Conservation (phyloP, 78 protist species). For the Dictyostelium discoideum region dicty_2.7 NC_007088.5:5283001-5283500, state of each 20-base stretch:
- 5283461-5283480: not conserved
- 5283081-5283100: not conserved
- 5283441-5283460: constrained; percentile 26
- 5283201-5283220: not conserved
- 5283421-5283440: not conserved
- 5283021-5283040: constrained; percentile 24
- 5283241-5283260: not conserved
- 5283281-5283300: not conserved
- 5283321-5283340: not conserved
- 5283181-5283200: not conserved
- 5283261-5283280: not conserved
- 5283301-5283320: not conserved
- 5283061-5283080: constrained; percentile 34
- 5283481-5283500: constrained; percentile 29
- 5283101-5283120: constrained; percentile 33
- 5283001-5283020: not conserved
- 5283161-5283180: not conserved
- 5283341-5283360: constrained; percentile 19
- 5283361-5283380: constrained; percentile 24
- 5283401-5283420: not conserved
- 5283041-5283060: not conserved
- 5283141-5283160: not conserved
- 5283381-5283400: not conserved
- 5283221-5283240: not conserved
- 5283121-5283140: not conserved